Evolutionary conservation across 2,329 filamentous ascomycete species (phyloP), one percentile per base, ranked within the genome.

Genomic region (Fonsecaea erecta): DNA sequence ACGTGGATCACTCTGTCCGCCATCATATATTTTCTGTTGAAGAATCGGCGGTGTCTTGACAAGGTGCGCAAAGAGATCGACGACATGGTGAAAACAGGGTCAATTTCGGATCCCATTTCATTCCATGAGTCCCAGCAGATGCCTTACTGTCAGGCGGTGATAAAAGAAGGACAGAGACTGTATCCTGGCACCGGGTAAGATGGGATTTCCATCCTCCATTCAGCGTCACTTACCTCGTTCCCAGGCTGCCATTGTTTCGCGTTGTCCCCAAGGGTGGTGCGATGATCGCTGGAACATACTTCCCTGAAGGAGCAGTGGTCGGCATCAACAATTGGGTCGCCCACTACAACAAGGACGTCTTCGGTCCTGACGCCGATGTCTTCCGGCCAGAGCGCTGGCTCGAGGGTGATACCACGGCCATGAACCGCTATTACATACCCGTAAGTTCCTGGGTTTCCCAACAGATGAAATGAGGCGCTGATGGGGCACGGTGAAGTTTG

Each of bases 171-270:
- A 5, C 71, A 81, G 2, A 77, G 80, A n/a, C 69, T 81, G 9
- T 74, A 79, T 55, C 78, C 79, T 8, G 73, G 77, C 0, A 74
- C 84, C 2, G 75, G 75, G 1, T 77, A 77, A 88, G 87, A 93
- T 73, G 91, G 94, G 75, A 85, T 88, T 3, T 90, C 93, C 79
- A 86, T 90, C 12, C 73, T 92, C 70, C 89, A 93, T 53, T n/a
- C 4, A 7, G 51, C 26, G n/a, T 53, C 74, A 91, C 91, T 0
- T 89, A 90, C 0, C 43, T 8, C 11, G 12, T 24, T 48, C 83
- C 88, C 0, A 90, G 90, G 0, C 78, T 93, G 0, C 70, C 77
- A 7, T 72, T 79, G 64, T 71, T 68, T 32, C 73, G 73, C 34
- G 65, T 76, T 2, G 75, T 79, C 24, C 78, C 79, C 7, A 70